A percentile compares a stretch with the other conserved stretches of the same genome.
Evolutionary conservation across 2,329 filamentous ascomycete species (phyloP).

Genomic region (Sordariomycetes sp.): DNA sequence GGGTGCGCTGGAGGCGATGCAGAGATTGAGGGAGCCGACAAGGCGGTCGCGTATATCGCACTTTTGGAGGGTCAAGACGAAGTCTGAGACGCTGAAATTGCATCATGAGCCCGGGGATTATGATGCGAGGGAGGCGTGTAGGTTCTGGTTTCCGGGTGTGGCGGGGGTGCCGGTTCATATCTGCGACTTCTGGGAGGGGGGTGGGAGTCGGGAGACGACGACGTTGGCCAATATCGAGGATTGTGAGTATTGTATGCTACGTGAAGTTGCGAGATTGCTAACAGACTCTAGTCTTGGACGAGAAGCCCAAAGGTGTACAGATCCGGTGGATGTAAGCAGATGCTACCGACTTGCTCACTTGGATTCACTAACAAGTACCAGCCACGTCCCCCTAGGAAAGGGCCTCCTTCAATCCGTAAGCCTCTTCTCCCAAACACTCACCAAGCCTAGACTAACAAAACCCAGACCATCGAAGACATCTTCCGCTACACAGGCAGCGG

Average conservation of each 20-base stretch:
- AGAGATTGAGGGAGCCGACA: background rate
- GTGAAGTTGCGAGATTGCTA: background rate
- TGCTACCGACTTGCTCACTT: background rate
- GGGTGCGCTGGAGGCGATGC: background rate
- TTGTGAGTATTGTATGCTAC: background rate
- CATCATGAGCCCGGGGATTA: constrained; percentile 1
- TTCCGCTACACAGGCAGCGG: constrained; percentile 5
- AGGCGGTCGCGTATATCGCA: background rate
- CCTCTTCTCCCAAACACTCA: background rate
- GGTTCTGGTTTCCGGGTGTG: constrained; percentile 1
- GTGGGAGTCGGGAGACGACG: background rate
- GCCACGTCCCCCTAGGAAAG: constrained; percentile 1
- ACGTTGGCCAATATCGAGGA: constrained; percentile 1
- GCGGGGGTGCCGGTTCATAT: background rate
- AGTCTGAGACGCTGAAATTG: background rate
- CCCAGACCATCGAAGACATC: constrained; percentile 5
- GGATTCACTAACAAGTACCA: background rate
- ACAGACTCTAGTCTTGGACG: background rate
- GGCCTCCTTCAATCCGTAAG: constrained; percentile 1
- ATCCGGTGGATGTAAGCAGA: constrained; percentile 2
- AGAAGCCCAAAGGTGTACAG: background rate
- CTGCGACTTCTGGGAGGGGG: background rate
- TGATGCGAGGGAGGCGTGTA: constrained; percentile 1
- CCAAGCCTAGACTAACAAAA: background rate
- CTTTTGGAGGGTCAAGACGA: constrained; percentile 1